Conservation (phyloP, 352 stramenopile genomes). For the Pythium insidiosum region DNA sequence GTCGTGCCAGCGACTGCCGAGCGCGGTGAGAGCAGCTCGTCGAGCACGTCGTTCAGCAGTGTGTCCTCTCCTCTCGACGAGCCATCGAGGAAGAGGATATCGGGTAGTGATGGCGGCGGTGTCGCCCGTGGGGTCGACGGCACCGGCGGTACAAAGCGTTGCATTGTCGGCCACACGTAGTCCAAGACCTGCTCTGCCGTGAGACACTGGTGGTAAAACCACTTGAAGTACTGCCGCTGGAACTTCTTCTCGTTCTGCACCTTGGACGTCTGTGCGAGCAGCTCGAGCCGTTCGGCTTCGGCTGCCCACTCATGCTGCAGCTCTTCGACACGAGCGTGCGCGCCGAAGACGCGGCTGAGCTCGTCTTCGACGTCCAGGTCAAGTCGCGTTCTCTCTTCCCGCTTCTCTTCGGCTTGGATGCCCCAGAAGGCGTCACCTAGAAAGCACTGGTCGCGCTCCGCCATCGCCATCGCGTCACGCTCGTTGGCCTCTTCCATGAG, state of each 20-base stretch:
- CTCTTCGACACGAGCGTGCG: slow-evolving; percentile 16
- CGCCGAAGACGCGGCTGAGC: slow-evolving; percentile 25
- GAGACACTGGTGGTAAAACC: slow-evolving; percentile 49
- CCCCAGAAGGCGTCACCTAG: slow-evolving; percentile 51
- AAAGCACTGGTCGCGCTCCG: slow-evolving; percentile 35
- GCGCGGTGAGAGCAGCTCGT: no score
- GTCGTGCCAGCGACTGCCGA: no score
- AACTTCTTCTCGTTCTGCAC: slow-evolving; percentile 26
- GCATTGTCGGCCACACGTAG: slow-evolving; percentile 39
- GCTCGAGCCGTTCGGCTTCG: slow-evolving; percentile 15
- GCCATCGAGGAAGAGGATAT: no score
- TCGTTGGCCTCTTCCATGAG: slow-evolving; percentile 19
- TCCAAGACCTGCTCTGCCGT: slow-evolving; percentile 48
- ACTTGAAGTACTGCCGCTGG: slow-evolving; percentile 43
- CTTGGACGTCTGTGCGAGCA: slow-evolving; percentile 10
- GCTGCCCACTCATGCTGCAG: slow-evolving; percentile 23
- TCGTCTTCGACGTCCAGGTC: slow-evolving; percentile 30
- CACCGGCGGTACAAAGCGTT: slow-evolving; percentile 20
- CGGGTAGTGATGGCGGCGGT: no score
- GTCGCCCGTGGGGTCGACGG: no score
- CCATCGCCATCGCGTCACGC: slow-evolving; percentile 19
- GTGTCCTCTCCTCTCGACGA: no score
- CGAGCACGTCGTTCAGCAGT: no score
- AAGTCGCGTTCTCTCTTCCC: slow-evolving; percentile 19
- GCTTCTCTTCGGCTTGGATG: slow-evolving; percentile 41